Base-by-base conservation (phyloP, 2,329 filamentous ascomycete species). In the Chrysoporthe austroafricana region DNA sequence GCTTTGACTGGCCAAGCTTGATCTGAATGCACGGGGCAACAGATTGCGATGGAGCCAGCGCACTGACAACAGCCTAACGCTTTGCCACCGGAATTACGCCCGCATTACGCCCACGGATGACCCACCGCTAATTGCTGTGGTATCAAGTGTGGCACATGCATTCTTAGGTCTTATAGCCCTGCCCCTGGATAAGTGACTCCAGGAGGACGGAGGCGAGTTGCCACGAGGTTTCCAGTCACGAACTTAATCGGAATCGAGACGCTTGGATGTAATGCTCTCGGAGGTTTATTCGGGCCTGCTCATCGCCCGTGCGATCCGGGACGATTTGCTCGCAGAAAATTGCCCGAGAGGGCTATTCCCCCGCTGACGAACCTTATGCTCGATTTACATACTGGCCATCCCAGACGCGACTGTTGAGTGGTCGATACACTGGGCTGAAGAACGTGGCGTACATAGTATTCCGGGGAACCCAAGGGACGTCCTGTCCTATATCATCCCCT, bases 41-140 rank as follows among this genome's bases (percentile, higher is more conserved):
- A 57, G 54, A 39, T 39, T 57, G 54, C 54, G 34, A 57, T 39
- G 54, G 54, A 39, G 54, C 54, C 54, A 39, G 54, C 52, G 52
- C 32, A 32, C 18, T 57, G 52, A 36, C 32, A 39, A 50, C n/a
- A 50, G 48, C 7, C 48, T 50, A 50, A 50, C n/a, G n/a, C 48
- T 16, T 21, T 50, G 9, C 13, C 18, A 18, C 48, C 26, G 26
- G 26, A 26, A 26, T 26, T 26, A 26, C 26, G 26, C 26, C 26
- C 26, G 26, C 26, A 26, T 26, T 26, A 26, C 26, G 26, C 26
- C 26, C 26, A 26, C 26, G 36, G 36, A 39, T 9, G 36, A 39
- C 36, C 48, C 48, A 9, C 48, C 36, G 36, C 36, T 39, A 9
- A 39, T 39, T 9, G 9, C 36, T 39, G 36, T 39, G 36, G 36